Evolutionary conservation across 192 early-diverging fungal species (phyloP).

Genomic region (Backusella morwellensis): DNA sequence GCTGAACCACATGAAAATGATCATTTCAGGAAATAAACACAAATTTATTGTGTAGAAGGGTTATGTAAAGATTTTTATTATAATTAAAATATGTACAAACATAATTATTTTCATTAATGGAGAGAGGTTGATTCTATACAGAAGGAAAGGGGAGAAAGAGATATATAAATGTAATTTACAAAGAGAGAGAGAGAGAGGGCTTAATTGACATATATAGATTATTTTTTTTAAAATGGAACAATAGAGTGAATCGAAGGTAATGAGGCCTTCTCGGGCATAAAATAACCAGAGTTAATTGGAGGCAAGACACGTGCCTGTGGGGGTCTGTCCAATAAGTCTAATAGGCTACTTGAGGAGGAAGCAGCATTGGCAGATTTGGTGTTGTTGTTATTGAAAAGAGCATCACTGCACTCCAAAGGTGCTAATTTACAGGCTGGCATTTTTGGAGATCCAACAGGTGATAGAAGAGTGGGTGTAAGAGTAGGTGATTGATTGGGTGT

Average conservation of each 20-base stretch:
- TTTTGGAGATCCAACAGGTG: constrained; percentile 22
- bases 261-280: neutral
- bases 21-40: neutral
- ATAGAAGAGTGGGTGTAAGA: constrained; percentile 10
- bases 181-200: neutral
- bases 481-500: constrained; percentile 19
- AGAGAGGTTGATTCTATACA: neutral
- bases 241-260: constrained; percentile 23
- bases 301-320: constrained; percentile 15
- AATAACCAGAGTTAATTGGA: neutral
- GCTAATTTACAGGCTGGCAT: constrained; percentile 18
- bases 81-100: constrained; percentile 4
- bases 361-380: neutral
- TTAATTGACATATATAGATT: neutral
- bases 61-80: neutral
- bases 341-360: neutral
- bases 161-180: constrained; percentile 3
- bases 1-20: neutral
- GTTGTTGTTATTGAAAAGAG: neutral
- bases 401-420: constrained; percentile 20
- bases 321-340: constrained; percentile 14
- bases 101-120: neutral
- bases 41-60: neutral
- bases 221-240: constrained; percentile 10
- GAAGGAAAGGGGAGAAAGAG: neutral